Evolutionary conservation across 2,329 filamentous ascomycete species (phyloP), one percentile per base, ranked within the genome.

Genomic region (Colletotrichum sp.): DNA sequence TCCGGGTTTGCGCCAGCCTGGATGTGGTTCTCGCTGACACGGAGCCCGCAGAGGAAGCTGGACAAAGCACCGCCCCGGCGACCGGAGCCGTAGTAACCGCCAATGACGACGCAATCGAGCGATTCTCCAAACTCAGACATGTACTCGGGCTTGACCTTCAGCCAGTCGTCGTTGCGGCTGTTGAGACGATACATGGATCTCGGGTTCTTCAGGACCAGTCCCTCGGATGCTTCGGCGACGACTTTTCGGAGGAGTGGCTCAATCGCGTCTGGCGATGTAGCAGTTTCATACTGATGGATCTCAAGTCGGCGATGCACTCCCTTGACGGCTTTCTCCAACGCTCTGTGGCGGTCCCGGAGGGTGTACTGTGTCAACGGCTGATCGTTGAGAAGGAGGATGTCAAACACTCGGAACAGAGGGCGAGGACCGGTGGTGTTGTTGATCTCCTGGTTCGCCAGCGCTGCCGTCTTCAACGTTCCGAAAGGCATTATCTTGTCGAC

Each of bases 91-190:
- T 95, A 99, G 85, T 98, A 99, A 10, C 95, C 97, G 71, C 96
- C 97, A 69, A 99, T 92, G 18, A 99, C 89, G 16, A 98, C 87
- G 78, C 96, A 95, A 82, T 99, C 97, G 5, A 99, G 91, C 1
- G 94, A 95, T 84, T 99, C 96, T 77, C 97, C 97, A 82, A 97
- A 98, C 77, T 98, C 96, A 3, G 93, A 93, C 96, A 99, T 98
- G 84, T 99, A 99, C 78, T 99, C 97, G 2, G 97, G 97, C 81
- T 99, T 99, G 10, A 99, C 96, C 83, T 99, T 99, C 86, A 98
- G 94, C 97, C 97, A 99, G 84, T 98, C 95, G 80, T 98, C 95
- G 80, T 98, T 97, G 64, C 97, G 94, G 79, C 95, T 94, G 81
- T 98, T 98, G 12, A 99, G 89, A 8, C 92, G 90, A 83, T 99